phyloP scores from a whole-genome alignment of 2,329 filamentous ascomycete species.

The Dactylellina sp. region DNA sequence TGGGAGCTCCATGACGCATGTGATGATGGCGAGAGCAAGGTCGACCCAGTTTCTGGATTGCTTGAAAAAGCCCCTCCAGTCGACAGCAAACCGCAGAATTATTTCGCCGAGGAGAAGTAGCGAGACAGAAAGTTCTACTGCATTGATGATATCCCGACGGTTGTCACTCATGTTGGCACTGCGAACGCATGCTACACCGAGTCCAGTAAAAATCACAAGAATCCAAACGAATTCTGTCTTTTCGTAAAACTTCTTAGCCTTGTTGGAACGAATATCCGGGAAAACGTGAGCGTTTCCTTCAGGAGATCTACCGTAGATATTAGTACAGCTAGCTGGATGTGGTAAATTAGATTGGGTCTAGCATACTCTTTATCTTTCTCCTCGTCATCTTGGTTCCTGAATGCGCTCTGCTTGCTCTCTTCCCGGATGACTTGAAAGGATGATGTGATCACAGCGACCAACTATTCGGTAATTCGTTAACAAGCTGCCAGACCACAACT shows the following conservation, averaged over 20 bases:
- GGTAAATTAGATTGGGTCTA: not conserved
- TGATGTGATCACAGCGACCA: conserved; percentile 96
- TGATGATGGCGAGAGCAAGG: conserved; percentile 81
- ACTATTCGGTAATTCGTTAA: conserved; percentile 56
- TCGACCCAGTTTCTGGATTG: conserved; percentile 83
- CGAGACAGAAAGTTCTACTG: conserved; percentile 80
- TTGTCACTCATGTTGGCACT: conserved; percentile 78
- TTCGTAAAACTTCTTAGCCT: conserved; percentile 78
- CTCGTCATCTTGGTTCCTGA: conserved; percentile 78
- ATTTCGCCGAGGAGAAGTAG: conserved; percentile 85
- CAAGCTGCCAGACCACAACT: not conserved
- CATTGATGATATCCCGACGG: conserved; percentile 75
- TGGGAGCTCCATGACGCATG: conserved; percentile 86
- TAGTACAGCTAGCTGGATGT: not conserved
- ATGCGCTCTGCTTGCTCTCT: conserved; percentile 86
- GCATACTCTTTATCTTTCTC: conserved; percentile 62
- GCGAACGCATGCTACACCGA: conserved; percentile 81
- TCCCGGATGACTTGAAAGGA: conserved; percentile 98
- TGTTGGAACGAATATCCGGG: conserved; percentile 59
- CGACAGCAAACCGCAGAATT: conserved; percentile 77
- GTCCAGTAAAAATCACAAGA: conserved; percentile 78
- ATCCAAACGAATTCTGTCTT: conserved; percentile 84
- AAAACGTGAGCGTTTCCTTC: conserved; percentile 17
- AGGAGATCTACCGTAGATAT: conserved; percentile 21
- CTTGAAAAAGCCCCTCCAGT: conserved; percentile 84